A percentile compares a stretch with the other conserved stretches of the same genome.
Evolutionary conservation across 495 filamentous ascomycete genomes (phyloP).

Genomic region (Hypoxylon perforatum): DNA sequence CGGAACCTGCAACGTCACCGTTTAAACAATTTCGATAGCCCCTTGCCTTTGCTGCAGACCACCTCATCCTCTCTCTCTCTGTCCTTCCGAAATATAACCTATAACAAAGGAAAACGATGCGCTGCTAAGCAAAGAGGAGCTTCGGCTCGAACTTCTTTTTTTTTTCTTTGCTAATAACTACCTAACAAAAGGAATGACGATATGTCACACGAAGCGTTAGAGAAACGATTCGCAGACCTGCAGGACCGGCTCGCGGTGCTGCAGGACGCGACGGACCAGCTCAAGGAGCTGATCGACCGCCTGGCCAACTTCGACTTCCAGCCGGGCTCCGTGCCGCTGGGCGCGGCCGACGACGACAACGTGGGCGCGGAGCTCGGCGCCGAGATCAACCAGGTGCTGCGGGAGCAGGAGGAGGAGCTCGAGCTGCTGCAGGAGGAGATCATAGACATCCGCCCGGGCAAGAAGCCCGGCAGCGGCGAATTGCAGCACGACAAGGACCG

Average conservation of each 20-base stretch:
- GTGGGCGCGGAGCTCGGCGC: constrained; percentile 79
- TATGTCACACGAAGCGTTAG: constrained; percentile 70
- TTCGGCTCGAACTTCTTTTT: constrained; percentile 17
- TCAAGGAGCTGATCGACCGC: constrained; percentile 78
- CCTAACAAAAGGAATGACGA: constrained; percentile 27
- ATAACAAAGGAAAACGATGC: background rate
- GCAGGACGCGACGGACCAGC: constrained; percentile 73
- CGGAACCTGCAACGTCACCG: constrained; percentile 38
- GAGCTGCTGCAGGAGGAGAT: constrained; percentile 84
- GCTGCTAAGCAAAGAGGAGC: background rate
- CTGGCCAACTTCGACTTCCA: constrained; percentile 75
- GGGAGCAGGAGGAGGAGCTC: constrained; percentile 87
- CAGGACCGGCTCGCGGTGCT: constrained; percentile 74
- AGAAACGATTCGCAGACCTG: constrained; percentile 72
- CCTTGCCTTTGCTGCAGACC: background rate
- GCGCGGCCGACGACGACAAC: constrained; percentile 65
- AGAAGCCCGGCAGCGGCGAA: constrained; percentile 53
- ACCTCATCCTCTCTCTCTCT: no score
- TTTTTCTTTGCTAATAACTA: background rate
- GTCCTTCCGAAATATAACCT: background rate
- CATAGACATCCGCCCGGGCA: constrained; percentile 67
- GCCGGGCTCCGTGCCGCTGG: constrained; percentile 66
- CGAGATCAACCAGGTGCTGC: constrained; percentile 84
- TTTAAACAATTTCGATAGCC: constrained; percentile 2
- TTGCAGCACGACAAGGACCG: constrained; percentile 67